Evolutionary conservation across 306 rosid species (phyloP), one percentile per base, ranked within the genome.

Genomic region (Spatholobus suberectus): DNA sequence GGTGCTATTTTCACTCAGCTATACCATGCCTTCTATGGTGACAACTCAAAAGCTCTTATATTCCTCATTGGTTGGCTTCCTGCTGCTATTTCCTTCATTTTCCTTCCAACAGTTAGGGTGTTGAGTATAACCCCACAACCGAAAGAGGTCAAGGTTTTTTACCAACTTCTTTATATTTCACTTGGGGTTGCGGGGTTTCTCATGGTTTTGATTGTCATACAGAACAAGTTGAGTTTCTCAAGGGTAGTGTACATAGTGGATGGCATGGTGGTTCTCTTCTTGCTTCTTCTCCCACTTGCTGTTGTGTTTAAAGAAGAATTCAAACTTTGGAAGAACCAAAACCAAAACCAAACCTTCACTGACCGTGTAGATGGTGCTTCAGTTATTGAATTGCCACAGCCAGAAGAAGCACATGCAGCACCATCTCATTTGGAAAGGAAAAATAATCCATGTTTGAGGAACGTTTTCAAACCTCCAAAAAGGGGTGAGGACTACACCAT

Each of bases 401-500:
- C 12, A 26, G 14, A 67, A 38, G 37, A 66, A 51, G 17, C 68
- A 49, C 27, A 29, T 12, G 26, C 32, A 47, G 8, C 67, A 58
- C 15, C 51, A 32, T 5, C 34, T 43, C 37, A 21, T 26, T 40
- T 61, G 35, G 35, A 62, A 62, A 15, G 67, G 9, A 59, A 26
- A 59, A 61, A 7, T 11, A 34, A 8, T 4, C 81, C 85, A 26
- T 85, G 90, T 75, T 17, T 67, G 23, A 27, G 55, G 43, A 89
- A 72, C 7, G 66, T 80, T 0, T 84, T 89, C 74, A 90, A 78
- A 1, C 90, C 92, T 0, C 97, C 97, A 0, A 72, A 76, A 5
- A 92, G 94, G 81, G 97, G 97, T 18, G 97, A 92, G 52, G 97
- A 90, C 73, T 86, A 89, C 86, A 89, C 88, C 0, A 90, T 92